phyloP scores from a whole-genome alignment of 495 filamentous ascomycete species.

The Margaritispora aquatica region DNA sequence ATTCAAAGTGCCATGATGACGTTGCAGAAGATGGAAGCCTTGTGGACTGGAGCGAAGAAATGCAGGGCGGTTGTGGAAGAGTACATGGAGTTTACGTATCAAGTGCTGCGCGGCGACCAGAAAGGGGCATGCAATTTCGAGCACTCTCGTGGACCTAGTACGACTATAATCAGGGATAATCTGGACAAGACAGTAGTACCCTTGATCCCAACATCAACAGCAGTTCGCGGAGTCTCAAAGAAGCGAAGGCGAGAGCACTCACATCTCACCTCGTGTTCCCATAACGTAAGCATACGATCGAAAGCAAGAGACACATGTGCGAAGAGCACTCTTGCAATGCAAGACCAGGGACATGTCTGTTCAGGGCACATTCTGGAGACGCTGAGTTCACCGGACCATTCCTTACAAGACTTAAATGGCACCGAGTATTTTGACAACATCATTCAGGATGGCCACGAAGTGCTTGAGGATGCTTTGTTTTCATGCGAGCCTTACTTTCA shows the following conservation, averaged over 20 bases:
- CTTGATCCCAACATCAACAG: too few relatives aligned
- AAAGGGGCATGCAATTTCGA: background rate
- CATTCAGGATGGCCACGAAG: background rate
- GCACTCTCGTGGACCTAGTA: background rate
- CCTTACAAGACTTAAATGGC: background rate
- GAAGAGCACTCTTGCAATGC: too few relatives aligned
- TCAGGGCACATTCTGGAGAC: background rate
- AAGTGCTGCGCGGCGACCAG: background rate
- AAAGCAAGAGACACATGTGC: too few relatives aligned
- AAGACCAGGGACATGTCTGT: too few relatives aligned
- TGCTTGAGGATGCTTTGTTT: background rate
- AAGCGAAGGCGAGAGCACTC: too few relatives aligned
- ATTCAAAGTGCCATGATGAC: background rate
- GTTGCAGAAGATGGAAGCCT: background rate
- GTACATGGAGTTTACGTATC: background rate
- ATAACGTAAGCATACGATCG: too few relatives aligned
- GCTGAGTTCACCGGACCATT: background rate
- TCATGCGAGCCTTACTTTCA: background rate
- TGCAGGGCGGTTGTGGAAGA: background rate
- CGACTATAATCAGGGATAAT: background rate
- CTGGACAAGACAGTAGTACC: background rate
- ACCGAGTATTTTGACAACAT: background rate
- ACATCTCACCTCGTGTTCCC: too few relatives aligned
- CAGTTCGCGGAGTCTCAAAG: too few relatives aligned
- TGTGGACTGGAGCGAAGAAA: background rate